Base-by-base conservation (phyloP, 306 rosid species). In the Quillaja saponaria region DNA sequence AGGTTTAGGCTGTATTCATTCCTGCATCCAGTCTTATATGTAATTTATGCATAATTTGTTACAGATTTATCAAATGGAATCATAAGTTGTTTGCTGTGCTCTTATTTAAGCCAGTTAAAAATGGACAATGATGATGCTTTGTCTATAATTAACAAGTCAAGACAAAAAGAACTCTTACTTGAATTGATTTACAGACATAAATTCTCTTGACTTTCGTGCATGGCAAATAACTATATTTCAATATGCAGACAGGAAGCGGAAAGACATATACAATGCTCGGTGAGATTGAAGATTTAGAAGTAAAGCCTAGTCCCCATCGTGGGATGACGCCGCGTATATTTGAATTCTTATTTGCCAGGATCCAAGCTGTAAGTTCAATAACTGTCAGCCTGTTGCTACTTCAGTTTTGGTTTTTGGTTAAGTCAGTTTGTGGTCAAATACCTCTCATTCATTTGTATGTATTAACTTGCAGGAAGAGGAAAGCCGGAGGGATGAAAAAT, bases 231-330 rank as follows among this genome's bases (percentile, higher is more conserved):
- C 34, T 66, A 15, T 46, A 58, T 75, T 73, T 34, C 37, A 57
- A 79, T 42, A 61, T 80, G 86, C 81, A 92, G 99, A 92, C 99
- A 44, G 99, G 99, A 74, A 92, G 99, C 57, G 99, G 99, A 54
- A 92, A 92, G 84, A 92, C 99, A 55, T 76, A 86, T 64, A 92
- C 99, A 56, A 92, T 92, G 99, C 99, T 92, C 7, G 99, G 99
- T 58, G 95, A 92, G 61, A 89, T 84, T 74, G 96, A 83, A 8
- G 87, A 86, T 75, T 76, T 92, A 70, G 96, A 89, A 78, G 76
- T 78, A 79, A 89, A 78, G 82, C 99, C 96, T 31, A 84, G 95
- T 80, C 82, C 81, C 28, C 75, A 83, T 38, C 95, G 99, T 25
- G 99, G 99, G 79, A 89, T 92, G 94, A 92, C 95, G 21, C 94